Conservation (phyloP, 345 rosid genomes). For the Jatropha curcas region DNA sequence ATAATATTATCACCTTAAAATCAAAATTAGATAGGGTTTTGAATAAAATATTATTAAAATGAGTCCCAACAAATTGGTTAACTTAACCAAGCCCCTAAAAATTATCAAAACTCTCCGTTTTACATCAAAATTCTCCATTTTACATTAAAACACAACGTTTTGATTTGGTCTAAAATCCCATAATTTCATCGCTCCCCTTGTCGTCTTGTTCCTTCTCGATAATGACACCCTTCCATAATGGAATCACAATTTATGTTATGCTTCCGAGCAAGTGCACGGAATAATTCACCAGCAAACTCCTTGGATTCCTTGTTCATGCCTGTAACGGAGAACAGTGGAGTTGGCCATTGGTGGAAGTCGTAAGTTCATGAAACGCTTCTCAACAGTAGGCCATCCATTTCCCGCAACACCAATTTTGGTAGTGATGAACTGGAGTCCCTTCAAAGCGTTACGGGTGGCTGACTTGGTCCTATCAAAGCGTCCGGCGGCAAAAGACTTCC, state of each 20-base stretch:
- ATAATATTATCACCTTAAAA: no score
- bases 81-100: no score
- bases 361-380: constrained; percentile 60
- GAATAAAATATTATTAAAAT: no score
- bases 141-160: no score
- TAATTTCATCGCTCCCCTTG: no score
- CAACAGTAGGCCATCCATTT: constrained; percentile 76
- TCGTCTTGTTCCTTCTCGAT: no score
- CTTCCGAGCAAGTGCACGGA: constrained; percentile 68
- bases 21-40: no score
- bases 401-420: constrained; percentile 48
- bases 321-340: constrained; percentile 60
- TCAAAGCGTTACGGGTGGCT: constrained; percentile 71
- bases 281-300: constrained; percentile 80
- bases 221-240: no score
- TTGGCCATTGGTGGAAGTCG: constrained; percentile 47
- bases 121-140: no score
- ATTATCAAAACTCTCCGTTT: no score
- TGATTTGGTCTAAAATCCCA: no score
- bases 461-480: constrained; percentile 71
- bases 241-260: constrained; percentile 59
- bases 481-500: constrained; percentile 38
- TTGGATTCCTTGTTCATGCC: constrained; percentile 88
- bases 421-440: constrained; percentile 84
- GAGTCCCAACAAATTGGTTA: no score